Evolutionary conservation across 495 filamentous ascomycete species (phyloP).

Genomic region (Aspergillus incahuasiensis): DNA sequence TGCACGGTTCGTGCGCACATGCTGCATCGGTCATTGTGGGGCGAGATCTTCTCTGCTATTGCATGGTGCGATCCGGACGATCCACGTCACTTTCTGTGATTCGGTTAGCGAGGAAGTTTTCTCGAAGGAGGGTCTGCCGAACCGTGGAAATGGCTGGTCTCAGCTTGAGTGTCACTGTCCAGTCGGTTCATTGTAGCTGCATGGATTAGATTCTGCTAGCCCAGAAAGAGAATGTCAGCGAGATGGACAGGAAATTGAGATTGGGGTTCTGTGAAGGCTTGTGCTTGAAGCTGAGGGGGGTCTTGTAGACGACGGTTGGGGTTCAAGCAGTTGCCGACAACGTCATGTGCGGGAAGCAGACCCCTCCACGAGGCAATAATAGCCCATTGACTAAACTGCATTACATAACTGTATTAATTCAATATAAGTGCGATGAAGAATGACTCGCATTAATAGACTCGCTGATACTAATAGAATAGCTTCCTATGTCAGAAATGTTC

Average conservation of each 20-base stretch:
- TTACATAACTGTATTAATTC: no score
- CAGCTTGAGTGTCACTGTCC: not conserved
- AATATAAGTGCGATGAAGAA: no score
- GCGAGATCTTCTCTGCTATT: not conserved
- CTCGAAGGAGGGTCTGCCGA: not conserved
- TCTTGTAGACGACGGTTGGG: no score
- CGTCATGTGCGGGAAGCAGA: no score
- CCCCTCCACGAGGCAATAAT: no score
- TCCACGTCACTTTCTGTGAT: conserved; percentile 1
- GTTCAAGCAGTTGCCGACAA: no score
- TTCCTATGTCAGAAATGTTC: not conserved
- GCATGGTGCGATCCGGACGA: not conserved
- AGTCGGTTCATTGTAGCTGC: no score
- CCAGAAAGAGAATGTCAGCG: not conserved
- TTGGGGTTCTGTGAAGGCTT: not conserved
- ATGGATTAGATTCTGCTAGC: not conserved
- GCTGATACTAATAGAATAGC: not conserved
- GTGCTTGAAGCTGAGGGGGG: no score
- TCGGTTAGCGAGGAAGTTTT: not conserved
- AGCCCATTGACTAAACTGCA: no score
- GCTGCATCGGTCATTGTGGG: not conserved
- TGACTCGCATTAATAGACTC: no score
- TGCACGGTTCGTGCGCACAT: not conserved
- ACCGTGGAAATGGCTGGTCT: not conserved
- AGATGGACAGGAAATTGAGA: not conserved